Base-by-base conservation (phyloP, 2,329 filamentous ascomycete genomes). In the Colletotrichum simmondsii region DNA sequence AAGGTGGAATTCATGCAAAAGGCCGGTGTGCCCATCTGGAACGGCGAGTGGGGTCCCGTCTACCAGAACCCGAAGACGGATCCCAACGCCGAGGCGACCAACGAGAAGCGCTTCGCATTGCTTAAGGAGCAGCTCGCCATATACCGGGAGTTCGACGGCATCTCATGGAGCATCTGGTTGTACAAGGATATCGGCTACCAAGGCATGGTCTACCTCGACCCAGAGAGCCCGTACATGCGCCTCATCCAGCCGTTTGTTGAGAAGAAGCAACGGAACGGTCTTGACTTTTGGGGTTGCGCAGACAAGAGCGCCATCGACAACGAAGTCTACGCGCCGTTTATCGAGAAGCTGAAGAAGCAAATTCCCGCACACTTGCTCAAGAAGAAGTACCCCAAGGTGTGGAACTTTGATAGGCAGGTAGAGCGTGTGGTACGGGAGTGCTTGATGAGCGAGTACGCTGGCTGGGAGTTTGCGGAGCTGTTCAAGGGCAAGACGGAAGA, bases 101-200 rank as follows among this genome's bases (percentile, higher is more conserved):
- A 87, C 64, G 71, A 77, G 2, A 81, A 85, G 52, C 78, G 86
- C 1, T 86, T 83, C 61, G 81, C 81, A 0, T 76, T 87, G 0
- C 76, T 88, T 0, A 78, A 81, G 2, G 82, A 85, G 52, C 86
- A 88, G 59, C 75, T 85, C 2, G 66, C 75, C 1, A 82, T 84
- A 2, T 85, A 85, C 68, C 71, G 74, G 61, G 78, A 87, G 62
- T 49, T 49, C 24, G 66, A 59, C 0, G 83, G 83, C 8, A 84
- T 86, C 4, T 86, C 85, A 58, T 92, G 90, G 90, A 87, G 82
- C 16, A 92, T 92, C 76, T 90, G 88, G 88, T 79, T 88, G 0
- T 90, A 89, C 79, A 90, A 90, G 77, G 88, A 90, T 71, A 85
- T 90, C 52, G 87, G 88, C 0, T 83, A 87, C 57, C 87, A 90